These are phyloP conservation scores for Gaultheria prostrata DNA, from an alignment of 148 eudicot species.

Conservation along the genomic window DNA sequence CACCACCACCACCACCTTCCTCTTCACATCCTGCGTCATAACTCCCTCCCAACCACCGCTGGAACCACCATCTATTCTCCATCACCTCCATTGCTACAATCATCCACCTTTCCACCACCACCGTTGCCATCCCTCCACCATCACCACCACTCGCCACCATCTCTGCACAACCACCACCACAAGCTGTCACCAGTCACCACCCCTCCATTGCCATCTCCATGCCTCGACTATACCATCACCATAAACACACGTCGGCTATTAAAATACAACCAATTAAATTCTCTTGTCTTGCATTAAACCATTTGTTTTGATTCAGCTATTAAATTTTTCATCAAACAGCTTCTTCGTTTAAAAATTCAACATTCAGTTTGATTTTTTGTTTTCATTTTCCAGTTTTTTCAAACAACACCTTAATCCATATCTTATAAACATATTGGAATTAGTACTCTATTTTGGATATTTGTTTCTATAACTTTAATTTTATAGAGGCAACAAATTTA, in stretches of 20 bases:
- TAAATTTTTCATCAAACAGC: neutral
- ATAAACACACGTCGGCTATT: neutral
- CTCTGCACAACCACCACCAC: neutral
- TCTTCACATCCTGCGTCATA: no score
- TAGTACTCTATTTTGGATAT: neutral
- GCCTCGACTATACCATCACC: neutral
- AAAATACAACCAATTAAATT: neutral
- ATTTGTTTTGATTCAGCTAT: neutral
- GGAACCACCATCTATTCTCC: no score
- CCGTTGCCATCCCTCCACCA: no score
- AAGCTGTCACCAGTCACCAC: neutral
- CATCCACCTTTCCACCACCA: no score
- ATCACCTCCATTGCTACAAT: no score
- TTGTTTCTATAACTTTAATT: neutral
- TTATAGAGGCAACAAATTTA: neutral
- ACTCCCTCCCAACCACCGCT: no score
- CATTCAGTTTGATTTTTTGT: neutral
- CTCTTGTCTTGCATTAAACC: neutral
- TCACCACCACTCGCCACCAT: neutral
- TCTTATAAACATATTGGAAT: neutral
- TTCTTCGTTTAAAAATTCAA: neutral
- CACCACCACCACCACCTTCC: no score
- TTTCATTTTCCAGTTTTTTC: neutral
- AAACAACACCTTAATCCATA: neutral
- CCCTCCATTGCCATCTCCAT: neutral